Evolutionary conservation across 768 basidiomycete genomes (phyloP).

Genomic region (Tephrocybe sp.): DNA sequence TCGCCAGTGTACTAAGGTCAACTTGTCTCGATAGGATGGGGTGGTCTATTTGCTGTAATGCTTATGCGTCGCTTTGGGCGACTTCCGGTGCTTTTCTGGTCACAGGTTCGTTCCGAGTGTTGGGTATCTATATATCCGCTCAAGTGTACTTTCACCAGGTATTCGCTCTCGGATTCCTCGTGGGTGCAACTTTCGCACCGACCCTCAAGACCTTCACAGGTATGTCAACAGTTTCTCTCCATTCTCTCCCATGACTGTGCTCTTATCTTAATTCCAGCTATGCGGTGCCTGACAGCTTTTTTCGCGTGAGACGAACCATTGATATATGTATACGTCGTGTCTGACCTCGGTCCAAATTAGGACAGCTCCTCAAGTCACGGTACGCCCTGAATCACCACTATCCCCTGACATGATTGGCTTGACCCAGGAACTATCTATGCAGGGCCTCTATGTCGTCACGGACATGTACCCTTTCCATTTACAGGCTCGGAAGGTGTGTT

Average conservation of each 20-base stretch:
- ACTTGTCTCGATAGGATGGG: slow-evolving; percentile 40
- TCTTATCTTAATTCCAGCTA: slow-evolving; percentile 30
- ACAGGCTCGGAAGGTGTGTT: slow-evolving; percentile 57
- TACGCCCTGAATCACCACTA: slow-evolving; percentile 31
- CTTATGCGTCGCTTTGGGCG: slow-evolving; percentile 62
- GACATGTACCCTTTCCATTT: slow-evolving; percentile 70
- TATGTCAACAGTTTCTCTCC: slow-evolving; percentile 9
- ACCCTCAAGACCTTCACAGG: slow-evolving; percentile 50
- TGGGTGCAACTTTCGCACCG: slow-evolving; percentile 57
- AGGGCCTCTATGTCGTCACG: slow-evolving; percentile 60
- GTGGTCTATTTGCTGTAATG: slow-evolving; percentile 62
- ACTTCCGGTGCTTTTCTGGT: slow-evolving; percentile 70
- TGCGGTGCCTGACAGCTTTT: slow-evolving; percentile 57
- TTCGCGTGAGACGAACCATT: slow-evolving; percentile 38
- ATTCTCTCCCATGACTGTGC: not conserved
- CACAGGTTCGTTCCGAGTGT: slow-evolving; percentile 38
- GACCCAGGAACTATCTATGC: not conserved
- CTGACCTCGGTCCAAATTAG: slow-evolving; percentile 5
- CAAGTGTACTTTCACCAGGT: slow-evolving; percentile 30
- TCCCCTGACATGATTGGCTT: too few species aligned
- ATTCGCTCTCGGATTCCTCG: slow-evolving; percentile 52
- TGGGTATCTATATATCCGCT: not conserved
- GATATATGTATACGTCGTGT: not conserved
- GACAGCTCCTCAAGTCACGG: slow-evolving; percentile 51
- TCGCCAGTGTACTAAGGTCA: not conserved